Percentiles rank a stretch among this genome's conserved stretches.
Conservation (phyloP, 1,284 basidiomycete species). For the Cryptococcus depauperatus region DNA sequence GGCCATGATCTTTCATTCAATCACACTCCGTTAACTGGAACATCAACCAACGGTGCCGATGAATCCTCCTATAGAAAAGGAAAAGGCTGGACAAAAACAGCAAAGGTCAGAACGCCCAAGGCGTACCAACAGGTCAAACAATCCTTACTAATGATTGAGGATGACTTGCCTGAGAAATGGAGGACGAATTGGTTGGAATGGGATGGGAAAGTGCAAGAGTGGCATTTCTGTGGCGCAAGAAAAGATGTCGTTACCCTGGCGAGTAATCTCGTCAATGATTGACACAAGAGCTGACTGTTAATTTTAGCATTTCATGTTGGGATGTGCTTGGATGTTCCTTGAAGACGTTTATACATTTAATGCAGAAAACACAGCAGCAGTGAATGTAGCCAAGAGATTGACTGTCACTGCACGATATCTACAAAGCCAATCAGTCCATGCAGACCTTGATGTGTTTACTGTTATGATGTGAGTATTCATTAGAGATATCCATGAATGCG, state of each 20-base stretch:
- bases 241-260: slow-evolving; percentile 27
- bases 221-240: slow-evolving; percentile 21
- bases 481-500: neutral
- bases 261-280: slow-evolving; percentile 5
- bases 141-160: slow-evolving; percentile 26
- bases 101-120: slow-evolving; percentile 26
- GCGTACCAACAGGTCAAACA: slow-evolving; percentile 27
- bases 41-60: neutral
- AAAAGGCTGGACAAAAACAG: slow-evolving; percentile 22
- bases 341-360: slow-evolving; percentile 33
- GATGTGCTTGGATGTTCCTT: slow-evolving; percentile 40
- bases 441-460: slow-evolving; percentile 33
- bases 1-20: slow-evolving; percentile 1
- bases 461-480: slow-evolving; percentile 29
- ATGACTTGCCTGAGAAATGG: slow-evolving; percentile 29
- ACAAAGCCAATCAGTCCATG: slow-evolving; percentile 6
- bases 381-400: slow-evolving; percentile 29
- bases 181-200: slow-evolving; percentile 30
- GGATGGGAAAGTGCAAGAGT: slow-evolving; percentile 25
- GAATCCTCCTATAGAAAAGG: neutral
- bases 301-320: slow-evolving; percentile 32
- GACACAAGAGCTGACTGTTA: neutral
- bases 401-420: slow-evolving; percentile 15
- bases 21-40: neutral
- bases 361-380: slow-evolving; percentile 25